Evolutionary conservation across 2,329 filamentous ascomycete species (phyloP).

Genomic region (Colletotrichum scovillei): DNA sequence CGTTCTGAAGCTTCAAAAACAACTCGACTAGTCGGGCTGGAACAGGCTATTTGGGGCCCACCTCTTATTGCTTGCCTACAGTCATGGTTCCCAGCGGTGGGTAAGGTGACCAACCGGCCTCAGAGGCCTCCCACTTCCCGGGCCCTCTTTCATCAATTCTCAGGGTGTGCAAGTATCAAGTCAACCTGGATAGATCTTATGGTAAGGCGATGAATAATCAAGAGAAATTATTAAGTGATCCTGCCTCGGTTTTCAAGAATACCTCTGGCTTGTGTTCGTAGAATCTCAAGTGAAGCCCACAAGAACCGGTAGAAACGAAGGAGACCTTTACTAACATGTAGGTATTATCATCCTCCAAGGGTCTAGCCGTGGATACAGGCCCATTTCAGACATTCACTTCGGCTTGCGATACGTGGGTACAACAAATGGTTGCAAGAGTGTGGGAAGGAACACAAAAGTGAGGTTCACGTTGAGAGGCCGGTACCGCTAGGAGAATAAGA

Average conservation of each 20-base stretch:
- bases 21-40: background rate
- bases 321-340: too few species aligned
- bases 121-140: background rate
- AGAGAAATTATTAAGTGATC: too few species aligned
- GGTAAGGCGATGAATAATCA: too few species aligned
- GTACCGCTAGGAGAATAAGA: too few species aligned
- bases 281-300: background rate
- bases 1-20: background rate
- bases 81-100: background rate
- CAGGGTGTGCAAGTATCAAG: background rate
- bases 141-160: background rate
- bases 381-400: background rate
- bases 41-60: background rate
- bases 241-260: background rate
- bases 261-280: background rate
- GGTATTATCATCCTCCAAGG: too few species aligned
- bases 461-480: too few species aligned
- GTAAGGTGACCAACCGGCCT: background rate
- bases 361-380: too few species aligned
- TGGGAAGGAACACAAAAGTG: too few species aligned
- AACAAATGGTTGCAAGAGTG: too few species aligned
- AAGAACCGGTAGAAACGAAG: too few species aligned
- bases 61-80: background rate
- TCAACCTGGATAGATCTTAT: background rate
- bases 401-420: too few species aligned